Percentiles rank a stretch among this genome's conserved stretches.
Evolutionary conservation across 371 early-diverging fungal species (phyloP).

Genomic region (Funneliformis caledonium): DNA sequence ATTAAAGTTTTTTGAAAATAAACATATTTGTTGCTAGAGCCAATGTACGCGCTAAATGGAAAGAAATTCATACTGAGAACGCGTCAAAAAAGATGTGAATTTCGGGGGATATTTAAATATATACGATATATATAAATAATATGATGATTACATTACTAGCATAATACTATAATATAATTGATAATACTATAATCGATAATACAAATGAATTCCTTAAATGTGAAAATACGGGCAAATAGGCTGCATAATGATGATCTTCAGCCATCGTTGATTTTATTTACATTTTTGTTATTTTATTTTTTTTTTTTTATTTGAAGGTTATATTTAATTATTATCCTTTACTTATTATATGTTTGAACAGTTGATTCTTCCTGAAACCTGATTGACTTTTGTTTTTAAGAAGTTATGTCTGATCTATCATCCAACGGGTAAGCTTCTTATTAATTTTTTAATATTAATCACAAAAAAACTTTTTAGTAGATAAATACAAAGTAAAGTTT

Average conservation of each 20-base stretch:
- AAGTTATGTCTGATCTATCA: background rate
- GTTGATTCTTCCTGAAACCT: background rate
- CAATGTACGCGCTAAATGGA: background rate
- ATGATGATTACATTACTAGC: no score
- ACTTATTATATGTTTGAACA: background rate
- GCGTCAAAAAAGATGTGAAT: background rate
- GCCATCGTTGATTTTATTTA: no score
- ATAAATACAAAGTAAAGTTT: background rate
- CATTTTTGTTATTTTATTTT: no score
- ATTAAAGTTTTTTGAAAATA: background rate
- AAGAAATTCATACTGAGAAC: background rate
- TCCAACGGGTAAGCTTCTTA: background rate
- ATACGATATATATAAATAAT: no score
- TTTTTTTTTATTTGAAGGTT: background rate
- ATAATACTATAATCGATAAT: no score
- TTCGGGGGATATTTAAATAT: no score
- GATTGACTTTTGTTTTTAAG: background rate
- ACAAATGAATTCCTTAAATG: no score
- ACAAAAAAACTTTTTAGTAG: background rate
- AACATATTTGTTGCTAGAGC: background rate
- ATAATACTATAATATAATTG: no score
- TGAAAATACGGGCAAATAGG: no score
- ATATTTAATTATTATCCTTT: background rate
- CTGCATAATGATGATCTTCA: no score
- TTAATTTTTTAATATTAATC: background rate